Percentiles rank a stretch among this genome's conserved stretches.
These are phyloP conservation scores for Rhodamnia argentea DNA, from an alignment of 345 rosid genomes.

Conservation along the genomic window DNA sequence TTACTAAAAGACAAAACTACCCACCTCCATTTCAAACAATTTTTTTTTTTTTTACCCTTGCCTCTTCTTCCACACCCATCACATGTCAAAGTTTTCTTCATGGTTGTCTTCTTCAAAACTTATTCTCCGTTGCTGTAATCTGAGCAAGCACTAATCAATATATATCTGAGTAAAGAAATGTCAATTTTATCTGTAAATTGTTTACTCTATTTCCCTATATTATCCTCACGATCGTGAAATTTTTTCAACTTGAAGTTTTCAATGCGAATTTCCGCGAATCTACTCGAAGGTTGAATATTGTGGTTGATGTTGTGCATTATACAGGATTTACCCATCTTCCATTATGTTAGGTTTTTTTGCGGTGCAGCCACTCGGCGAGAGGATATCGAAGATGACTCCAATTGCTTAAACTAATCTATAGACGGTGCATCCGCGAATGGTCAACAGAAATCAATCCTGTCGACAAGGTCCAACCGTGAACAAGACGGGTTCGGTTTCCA, in stretches of 20 bases:
- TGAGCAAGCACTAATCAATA: background rate
- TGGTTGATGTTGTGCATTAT: background rate
- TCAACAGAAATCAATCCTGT: background rate
- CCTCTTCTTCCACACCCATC: background rate
- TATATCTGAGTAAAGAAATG: background rate
- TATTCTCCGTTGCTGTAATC: background rate
- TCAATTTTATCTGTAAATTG: too few species aligned
- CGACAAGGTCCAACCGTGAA: background rate
- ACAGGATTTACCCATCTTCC: background rate
- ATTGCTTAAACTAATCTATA: background rate
- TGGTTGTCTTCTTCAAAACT: background rate
- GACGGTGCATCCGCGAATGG: background rate
- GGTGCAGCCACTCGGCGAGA: background rate
- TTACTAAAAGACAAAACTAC: background rate
- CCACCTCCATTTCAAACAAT: background rate
- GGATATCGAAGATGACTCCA: background rate
- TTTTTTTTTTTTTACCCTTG: background rate
- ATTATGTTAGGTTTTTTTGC: background rate
- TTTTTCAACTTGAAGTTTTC: background rate
- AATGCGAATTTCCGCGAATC: background rate
- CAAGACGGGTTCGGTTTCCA: too few species aligned
- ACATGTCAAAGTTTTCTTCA: background rate
- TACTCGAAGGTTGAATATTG: background rate
- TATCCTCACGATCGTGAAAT: background rate
- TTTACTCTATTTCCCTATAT: background rate